A percentile compares a stretch with the other conserved stretches of the same genome.
Evolutionary conservation across 1,284 basidiomycete species (phyloP).

Genomic region (Cryptococcus sp.): DNA sequence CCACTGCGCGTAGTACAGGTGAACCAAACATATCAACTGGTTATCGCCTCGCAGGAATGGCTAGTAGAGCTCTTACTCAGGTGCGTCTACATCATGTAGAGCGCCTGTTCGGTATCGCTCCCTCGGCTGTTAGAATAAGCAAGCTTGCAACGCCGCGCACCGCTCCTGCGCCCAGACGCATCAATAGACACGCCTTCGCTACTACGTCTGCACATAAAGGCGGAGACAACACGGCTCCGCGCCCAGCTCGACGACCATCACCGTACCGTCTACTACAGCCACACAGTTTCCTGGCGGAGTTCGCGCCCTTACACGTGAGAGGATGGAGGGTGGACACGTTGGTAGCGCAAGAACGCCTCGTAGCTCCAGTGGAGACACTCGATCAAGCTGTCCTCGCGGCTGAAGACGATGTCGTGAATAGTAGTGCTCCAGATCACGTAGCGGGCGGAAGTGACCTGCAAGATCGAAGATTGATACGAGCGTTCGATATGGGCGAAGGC

Average conservation of each 20-base stretch:
- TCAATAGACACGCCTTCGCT: too few species aligned
- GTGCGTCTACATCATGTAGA: too few species aligned
- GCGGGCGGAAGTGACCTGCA: conserved; percentile 32
- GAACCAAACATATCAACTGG: too few species aligned
- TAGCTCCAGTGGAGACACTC: not conserved
- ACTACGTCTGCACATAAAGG: too few species aligned
- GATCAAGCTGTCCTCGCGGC: not conserved
- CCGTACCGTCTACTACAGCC: conserved; percentile 42
- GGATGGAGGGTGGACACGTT: conserved; percentile 40
- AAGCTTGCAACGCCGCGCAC: too few species aligned
- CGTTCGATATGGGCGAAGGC: conserved; percentile 29
- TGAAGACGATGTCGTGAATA: not conserved
- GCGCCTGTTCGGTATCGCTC: too few species aligned
- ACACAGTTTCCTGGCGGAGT: conserved; percentile 32
- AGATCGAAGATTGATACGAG: conserved; percentile 30
- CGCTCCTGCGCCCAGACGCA: too few species aligned
- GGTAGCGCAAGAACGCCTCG: conserved; percentile 4
- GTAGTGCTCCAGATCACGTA: not conserved
- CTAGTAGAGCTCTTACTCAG: too few species aligned
- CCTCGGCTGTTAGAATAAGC: too few species aligned
- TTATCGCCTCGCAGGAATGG: too few species aligned
- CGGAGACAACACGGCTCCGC: too few species aligned
- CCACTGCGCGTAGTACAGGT: too few species aligned
- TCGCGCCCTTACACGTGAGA: conserved; percentile 38
- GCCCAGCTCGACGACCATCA: conserved; percentile 23